Percentiles rank a stretch among this genome's conserved stretches.
These are phyloP conservation scores for Mesotaenium endlicherianum DNA, from an alignment of 139 green algal genomes.

Conservation along the genomic window DNA sequence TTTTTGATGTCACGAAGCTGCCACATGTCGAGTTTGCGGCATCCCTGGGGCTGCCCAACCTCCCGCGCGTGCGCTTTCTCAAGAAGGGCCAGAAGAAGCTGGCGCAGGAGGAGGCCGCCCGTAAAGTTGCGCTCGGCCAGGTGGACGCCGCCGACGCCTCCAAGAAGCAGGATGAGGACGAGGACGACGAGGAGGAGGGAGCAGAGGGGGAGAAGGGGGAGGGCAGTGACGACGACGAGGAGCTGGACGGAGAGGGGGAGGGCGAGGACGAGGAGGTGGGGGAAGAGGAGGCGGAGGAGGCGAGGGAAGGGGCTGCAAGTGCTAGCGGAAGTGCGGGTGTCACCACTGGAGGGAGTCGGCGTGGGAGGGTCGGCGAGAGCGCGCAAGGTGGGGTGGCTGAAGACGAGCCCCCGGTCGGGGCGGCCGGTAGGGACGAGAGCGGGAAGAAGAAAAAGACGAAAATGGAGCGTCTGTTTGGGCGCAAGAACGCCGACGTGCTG, in stretches of 20 bases:
- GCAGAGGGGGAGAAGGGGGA: conserved; percentile 17
- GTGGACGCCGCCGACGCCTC: no score
- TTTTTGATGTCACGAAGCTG: conserved; percentile 80
- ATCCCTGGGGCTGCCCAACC: conserved; percentile 75
- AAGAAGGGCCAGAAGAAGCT: conserved; percentile 45
- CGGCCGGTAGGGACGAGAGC: not conserved
- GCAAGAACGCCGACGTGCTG: conserved; percentile 25
- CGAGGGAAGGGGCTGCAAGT: no score
- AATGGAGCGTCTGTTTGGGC: conserved; percentile 20
- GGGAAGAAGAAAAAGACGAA: conserved; percentile 49
- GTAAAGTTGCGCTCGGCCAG: not conserved
- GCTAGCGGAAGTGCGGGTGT: not conserved
- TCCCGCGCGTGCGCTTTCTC: conserved; percentile 83
- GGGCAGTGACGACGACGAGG: not conserved
- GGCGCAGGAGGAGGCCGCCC: not conserved
- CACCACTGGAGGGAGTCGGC: not conserved
- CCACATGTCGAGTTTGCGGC: conserved; percentile 71
- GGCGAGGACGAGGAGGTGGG: not conserved
- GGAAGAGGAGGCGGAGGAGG: not conserved
- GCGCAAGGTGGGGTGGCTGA: not conserved
- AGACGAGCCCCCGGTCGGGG: not conserved
- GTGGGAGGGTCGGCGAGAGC: not conserved
- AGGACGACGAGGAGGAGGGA: not conserved
- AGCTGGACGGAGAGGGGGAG: conserved; percentile 1
- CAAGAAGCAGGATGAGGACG: not conserved